Conservation (phyloP, 768 basidiomycete species). For the Lepiota subincarnata region DNA sequence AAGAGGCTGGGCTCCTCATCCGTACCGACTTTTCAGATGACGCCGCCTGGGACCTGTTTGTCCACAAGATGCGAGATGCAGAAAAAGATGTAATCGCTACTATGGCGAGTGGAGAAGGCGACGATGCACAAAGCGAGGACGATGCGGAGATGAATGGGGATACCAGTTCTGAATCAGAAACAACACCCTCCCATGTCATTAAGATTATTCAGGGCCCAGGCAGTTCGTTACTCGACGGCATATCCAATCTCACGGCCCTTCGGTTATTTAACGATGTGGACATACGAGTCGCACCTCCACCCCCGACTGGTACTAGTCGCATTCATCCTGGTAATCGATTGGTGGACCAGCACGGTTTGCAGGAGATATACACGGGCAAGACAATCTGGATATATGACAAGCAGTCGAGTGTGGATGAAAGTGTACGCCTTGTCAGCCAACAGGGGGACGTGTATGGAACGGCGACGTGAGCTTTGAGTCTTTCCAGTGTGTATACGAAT, state of each 20-base stretch:
- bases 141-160: conserved; percentile 30
- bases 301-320: conserved; percentile 40
- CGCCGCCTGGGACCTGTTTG: conserved; percentile 58
- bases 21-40: conserved; percentile 73
- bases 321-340: conserved; percentile 52
- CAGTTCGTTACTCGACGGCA: conserved; percentile 36
- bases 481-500: too few species aligned
- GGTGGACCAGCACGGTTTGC: conserved; percentile 60
- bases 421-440: conserved; percentile 61
- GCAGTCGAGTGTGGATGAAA: conserved; percentile 61
- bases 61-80: conserved; percentile 41
- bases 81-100: conserved; percentile 51
- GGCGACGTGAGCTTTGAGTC: conserved; percentile 55
- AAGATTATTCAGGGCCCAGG: conserved; percentile 40
- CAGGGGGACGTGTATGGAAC: conserved; percentile 67
- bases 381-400: conserved; percentile 74
- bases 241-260: conserved; percentile 64
- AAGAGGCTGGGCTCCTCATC: conserved; percentile 58
- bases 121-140: conserved; percentile 8
- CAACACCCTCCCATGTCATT: conserved; percentile 36
- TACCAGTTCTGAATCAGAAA: conserved; percentile 26
- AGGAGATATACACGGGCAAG: conserved; percentile 69
- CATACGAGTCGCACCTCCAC: conserved; percentile 49
- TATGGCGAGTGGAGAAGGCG: conserved; percentile 2
- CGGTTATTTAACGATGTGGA: conserved; percentile 72